phyloP scores from a whole-genome alignment of 139 green algal genomes.

The Chlorokybus atmophyticus region DNA sequence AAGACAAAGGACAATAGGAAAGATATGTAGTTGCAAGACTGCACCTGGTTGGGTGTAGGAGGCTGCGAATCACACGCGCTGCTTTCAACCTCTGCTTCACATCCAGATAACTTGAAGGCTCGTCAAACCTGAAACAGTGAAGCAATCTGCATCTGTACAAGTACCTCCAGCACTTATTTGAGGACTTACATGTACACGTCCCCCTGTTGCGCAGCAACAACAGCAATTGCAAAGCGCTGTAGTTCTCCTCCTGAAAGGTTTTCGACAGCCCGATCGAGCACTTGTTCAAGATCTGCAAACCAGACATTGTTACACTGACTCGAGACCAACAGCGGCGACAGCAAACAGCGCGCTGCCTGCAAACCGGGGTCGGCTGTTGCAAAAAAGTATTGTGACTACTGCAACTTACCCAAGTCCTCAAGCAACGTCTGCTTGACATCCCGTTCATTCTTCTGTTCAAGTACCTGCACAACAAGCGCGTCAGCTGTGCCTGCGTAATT shows the following conservation, averaged over 20 bases:
- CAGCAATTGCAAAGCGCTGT: conserved; percentile 94
- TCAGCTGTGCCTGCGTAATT: no score
- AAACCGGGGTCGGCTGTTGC: no score
- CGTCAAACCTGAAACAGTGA: conserved; percentile 63
- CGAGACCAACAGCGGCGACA: no score
- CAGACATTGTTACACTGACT: no score
- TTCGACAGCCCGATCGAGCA: conserved; percentile 87
- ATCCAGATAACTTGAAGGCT: conserved; percentile 94
- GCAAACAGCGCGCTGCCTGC: no score
- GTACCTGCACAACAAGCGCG: no score
- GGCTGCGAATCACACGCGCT: conserved; percentile 29
- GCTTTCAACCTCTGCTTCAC: conserved; percentile 88
- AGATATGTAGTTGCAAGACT: no score
- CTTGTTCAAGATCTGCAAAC: conserved; percentile 70
- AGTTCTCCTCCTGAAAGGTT: conserved; percentile 90
- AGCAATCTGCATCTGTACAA: no score
- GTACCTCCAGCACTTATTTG: conserved; percentile 11
- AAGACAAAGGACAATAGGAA: not conserved
- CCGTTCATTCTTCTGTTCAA: conserved; percentile 72
- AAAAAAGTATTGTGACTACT: not conserved
- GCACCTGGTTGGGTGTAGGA: conserved; percentile 20
- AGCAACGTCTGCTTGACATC: conserved; percentile 48
- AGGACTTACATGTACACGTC: conserved; percentile 84
- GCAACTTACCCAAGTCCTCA: conserved; percentile 34
- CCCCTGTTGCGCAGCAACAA: conserved; percentile 73